Conservation (phyloP, 768 basidiomycete species). For the Tylopilus felleus region DNA sequence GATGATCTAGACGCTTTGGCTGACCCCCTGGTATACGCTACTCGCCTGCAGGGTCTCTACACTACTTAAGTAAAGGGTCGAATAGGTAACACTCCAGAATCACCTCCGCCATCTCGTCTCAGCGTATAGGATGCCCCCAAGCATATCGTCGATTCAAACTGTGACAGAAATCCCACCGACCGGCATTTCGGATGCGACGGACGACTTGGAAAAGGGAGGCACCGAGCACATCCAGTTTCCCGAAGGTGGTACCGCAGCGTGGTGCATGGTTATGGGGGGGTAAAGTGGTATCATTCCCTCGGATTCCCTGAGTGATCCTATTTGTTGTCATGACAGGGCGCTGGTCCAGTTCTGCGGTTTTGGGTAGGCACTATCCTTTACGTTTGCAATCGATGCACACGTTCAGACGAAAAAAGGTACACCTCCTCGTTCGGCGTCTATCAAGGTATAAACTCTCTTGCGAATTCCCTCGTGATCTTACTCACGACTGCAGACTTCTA, state of each 20-base stretch:
- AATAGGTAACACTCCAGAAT: neutral
- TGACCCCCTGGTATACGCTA: neutral
- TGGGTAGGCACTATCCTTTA: conserved; percentile 18
- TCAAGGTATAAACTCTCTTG: conserved; percentile 27
- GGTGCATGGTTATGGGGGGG: conserved; percentile 25
- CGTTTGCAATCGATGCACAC: neutral
- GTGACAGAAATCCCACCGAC: neutral
- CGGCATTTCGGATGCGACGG: neutral
- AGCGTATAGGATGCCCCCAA: conserved; percentile 3
- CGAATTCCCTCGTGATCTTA: neutral
- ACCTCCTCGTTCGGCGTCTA: conserved; percentile 39
- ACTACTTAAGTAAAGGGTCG: neutral
- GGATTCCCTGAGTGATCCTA: neutral
- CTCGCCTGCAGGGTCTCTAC: neutral
- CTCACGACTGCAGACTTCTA: conserved; percentile 35
- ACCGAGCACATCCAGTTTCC: conserved; percentile 17
- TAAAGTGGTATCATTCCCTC: neutral
- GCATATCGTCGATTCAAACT: conserved; percentile 1
- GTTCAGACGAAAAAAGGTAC: conserved; percentile 25
- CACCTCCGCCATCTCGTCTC: neutral
- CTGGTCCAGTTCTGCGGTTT: conserved; percentile 33
- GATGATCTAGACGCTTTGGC: no score
- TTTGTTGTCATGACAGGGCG: conserved; percentile 16
- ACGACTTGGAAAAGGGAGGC: neutral
- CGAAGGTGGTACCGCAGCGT: conserved; percentile 28